Evolutionary conservation across 2,329 filamentous ascomycete species (phyloP), one percentile per base, ranked within the genome.

Genomic region (Diaporthe sp.): DNA sequence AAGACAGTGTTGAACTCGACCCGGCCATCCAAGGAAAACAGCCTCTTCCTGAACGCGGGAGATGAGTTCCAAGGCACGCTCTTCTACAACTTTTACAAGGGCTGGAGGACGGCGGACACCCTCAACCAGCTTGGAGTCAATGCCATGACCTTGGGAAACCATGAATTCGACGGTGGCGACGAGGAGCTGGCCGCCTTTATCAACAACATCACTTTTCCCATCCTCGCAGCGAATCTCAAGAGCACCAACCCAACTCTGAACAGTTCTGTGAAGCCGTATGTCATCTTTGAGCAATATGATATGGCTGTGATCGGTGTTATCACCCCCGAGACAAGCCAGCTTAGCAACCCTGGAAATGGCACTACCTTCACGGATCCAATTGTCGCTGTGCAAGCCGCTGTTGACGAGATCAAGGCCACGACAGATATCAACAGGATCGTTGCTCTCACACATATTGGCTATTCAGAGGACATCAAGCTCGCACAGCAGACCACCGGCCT

Each of bases 11-110:
- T 93, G 50, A 87, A 92, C 71, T 85, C 88, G 78, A 86, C 90
- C 35, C 87, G 90, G 40, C 86, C 88, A 7, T 85, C 86, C 40
- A 85, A 91, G 78, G 87, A 89, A n/a, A 89, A 92, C 79, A 90
- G 89, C 72, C 84, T 93, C 22, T 89, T 90, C 83, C 83, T 93
- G 60, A 92, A 93, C 73, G 89, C 89, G 2, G 92, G 92, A n/a
- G 92, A 93, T 77, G 92, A 93, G 80, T 93, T 93, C 80, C 90
- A 93, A 78, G 91, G 92, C 71, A 93, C 92, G 0, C 85, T 93
- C 10, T 93, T 92, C 84, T 93, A 92, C 83, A 88, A 87, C 5
- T 92, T 89, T 81, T 93, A 93, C 78, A 88, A 89, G 22, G 90
- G 90, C 33, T 90, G 92, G 83, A 93, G 93, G 86, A 93, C 93